phyloP scores from a whole-genome alignment of 2,329 filamentous ascomycete genomes.

The Phoma herbarum region DNA sequence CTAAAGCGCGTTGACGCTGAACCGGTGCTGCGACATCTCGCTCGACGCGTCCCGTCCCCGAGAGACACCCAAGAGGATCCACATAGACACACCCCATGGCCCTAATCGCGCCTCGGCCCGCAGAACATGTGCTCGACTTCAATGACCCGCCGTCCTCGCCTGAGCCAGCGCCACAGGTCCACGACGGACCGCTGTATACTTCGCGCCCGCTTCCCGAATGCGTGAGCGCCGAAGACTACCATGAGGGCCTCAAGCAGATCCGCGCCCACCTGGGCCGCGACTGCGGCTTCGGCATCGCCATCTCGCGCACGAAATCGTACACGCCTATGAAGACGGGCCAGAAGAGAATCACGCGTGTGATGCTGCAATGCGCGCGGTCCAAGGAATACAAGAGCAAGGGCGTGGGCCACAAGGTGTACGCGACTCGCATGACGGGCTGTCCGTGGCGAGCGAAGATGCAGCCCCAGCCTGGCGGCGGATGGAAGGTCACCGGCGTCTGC shows the following conservation, averaged over 20 bases:
- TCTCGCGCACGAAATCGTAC: slow-evolving; percentile 26
- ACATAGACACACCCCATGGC: slow-evolving; percentile 19
- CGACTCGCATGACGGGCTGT: slow-evolving; percentile 24
- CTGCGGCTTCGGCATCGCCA: slow-evolving; percentile 25
- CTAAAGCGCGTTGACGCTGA: not conserved
- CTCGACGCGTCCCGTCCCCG: not conserved
- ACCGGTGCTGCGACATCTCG: not conserved
- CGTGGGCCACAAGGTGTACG: slow-evolving; percentile 19
- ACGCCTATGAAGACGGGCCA: slow-evolving; percentile 22
- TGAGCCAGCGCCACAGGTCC: slow-evolving; percentile 1
- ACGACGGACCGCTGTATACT: slow-evolving; percentile 12
- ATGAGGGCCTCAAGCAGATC: slow-evolving; percentile 26
- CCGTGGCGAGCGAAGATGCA: slow-evolving; percentile 25
- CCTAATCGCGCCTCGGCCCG: slow-evolving; percentile 18
- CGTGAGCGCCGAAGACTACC: slow-evolving; percentile 23
- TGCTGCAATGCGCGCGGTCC: slow-evolving; percentile 25
- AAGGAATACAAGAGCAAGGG: slow-evolving; percentile 28
- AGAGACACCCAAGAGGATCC: slow-evolving; percentile 5
- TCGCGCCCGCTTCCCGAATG: slow-evolving; percentile 21
- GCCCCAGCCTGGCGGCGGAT: slow-evolving; percentile 22
- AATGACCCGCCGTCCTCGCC: slow-evolving; percentile 18
- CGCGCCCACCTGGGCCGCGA: slow-evolving; percentile 24
- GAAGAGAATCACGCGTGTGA: slow-evolving; percentile 23
- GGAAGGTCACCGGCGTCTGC: slow-evolving; percentile 20
- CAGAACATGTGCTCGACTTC: slow-evolving; percentile 15